Conservation (phyloP, 371 early-diverging fungal genomes). For the Mortierella sp. region DNA sequence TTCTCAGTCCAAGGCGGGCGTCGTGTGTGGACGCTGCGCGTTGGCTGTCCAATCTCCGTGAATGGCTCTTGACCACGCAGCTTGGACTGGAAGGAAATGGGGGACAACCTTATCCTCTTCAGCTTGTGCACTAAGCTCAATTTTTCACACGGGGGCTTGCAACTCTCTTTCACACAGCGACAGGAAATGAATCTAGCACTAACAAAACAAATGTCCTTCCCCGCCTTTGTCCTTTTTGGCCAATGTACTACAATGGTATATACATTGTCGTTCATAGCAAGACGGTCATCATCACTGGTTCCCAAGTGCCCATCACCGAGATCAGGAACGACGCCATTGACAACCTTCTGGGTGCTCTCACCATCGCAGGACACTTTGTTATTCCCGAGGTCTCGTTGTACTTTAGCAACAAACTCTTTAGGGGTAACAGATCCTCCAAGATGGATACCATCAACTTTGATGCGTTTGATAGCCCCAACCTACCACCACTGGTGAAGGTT, state of each 20-base stretch:
- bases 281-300: constrained; percentile 97
- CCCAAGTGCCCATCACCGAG: constrained; percentile 96
- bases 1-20: not conserved
- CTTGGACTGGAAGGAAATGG: not conserved
- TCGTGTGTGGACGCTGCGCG: not conserved
- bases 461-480: constrained; percentile 97
- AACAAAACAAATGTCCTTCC: not conserved
- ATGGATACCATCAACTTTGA: constrained; percentile 94
- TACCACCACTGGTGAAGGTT: constrained; percentile 87
- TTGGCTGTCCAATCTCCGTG: not conserved
- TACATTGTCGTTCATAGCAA: constrained; percentile 77
- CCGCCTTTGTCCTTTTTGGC: constrained; percentile 1
- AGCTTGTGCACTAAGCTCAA: not conserved
- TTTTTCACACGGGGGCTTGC: constrained; percentile 16
- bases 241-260: not conserved
- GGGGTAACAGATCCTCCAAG: constrained; percentile 97
- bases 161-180: constrained; percentile 11
- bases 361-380: constrained; percentile 95
- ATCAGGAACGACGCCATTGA: constrained; percentile 97
- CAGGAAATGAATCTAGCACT: not conserved
- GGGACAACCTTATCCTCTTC: not conserved
- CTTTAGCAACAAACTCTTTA: constrained; percentile 92
- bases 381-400: constrained; percentile 97
- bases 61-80: not conserved
- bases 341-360: constrained; percentile 91